These are phyloP conservation scores for Cochlearia excelsa DNA, from an alignment of 345 rosid genomes.

Conservation along the genomic window DNA sequence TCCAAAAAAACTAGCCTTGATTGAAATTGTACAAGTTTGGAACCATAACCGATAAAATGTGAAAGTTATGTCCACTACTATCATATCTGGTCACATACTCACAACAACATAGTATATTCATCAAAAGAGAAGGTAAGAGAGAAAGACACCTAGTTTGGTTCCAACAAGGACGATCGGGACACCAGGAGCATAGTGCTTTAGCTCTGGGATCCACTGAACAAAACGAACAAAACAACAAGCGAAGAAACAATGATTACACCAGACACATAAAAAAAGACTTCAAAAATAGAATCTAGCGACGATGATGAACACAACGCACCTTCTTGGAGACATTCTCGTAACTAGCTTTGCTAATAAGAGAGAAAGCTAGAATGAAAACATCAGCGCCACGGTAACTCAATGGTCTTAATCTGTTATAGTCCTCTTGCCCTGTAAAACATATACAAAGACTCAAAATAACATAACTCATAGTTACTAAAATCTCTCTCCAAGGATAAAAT, in stretches of 20 bases:
- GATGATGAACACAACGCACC: slow-evolving; percentile 33
- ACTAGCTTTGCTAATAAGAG: slow-evolving; percentile 96
- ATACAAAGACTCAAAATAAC: neutral
- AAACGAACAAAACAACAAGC: neutral
- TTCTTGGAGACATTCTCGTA: slow-evolving; percentile 94
- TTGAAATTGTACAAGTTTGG: too few species aligned
- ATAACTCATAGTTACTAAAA: too few species aligned
- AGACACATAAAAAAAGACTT: too few species aligned
- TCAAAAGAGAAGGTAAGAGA: neutral
- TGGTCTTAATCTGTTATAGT: slow-evolving; percentile 84
- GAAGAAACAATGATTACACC: too few species aligned
- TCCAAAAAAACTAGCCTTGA: too few species aligned
- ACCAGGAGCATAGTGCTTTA: slow-evolving; percentile 91
- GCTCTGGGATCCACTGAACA: slow-evolving; percentile 91
- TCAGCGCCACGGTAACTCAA: slow-evolving; percentile 95
- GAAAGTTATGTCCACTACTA: slow-evolving; percentile 4
- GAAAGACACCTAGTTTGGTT: slow-evolving; percentile 69
- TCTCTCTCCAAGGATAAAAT: too few species aligned
- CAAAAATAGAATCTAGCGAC: neutral
- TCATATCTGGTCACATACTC: neutral
- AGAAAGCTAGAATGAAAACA: slow-evolving; percentile 87
- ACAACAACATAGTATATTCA: neutral
- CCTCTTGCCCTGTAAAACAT: slow-evolving; percentile 78
- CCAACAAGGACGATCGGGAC: slow-evolving; percentile 90
- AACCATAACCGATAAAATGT: too few species aligned